These are phyloP conservation scores for Pseudonitzschia delicatissima DNA, from an alignment of 108 stramenopile species.

Conservation along the genomic window DNA sequence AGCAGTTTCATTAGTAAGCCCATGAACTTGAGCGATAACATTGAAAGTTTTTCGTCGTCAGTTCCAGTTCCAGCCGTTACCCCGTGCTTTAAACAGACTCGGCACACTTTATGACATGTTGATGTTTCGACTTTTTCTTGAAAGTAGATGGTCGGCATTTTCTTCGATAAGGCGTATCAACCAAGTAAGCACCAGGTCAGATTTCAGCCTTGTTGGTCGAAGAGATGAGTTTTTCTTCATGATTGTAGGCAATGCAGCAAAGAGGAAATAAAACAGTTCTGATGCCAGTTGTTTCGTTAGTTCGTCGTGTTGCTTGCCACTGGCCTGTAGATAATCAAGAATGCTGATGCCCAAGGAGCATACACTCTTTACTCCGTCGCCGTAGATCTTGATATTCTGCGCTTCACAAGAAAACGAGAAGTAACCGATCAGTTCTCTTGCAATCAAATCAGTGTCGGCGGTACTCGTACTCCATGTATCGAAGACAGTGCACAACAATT, in stretches of 20 bases:
- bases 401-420: background rate
- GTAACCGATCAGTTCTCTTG: background rate
- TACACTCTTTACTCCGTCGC: background rate
- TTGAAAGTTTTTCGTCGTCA: background rate
- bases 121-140: background rate
- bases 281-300: background rate
- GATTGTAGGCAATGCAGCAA: background rate
- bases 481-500: constrained; percentile 1
- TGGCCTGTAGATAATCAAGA: background rate
- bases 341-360: background rate
- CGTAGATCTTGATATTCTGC: background rate
- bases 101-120: constrained; percentile 11
- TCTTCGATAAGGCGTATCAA: background rate
- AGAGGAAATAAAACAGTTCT: constrained; percentile 4
- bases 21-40: constrained; percentile 12
- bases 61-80: background rate
- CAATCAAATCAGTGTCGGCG: background rate
- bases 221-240: background rate
- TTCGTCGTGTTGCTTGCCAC: background rate
- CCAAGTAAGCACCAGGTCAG: constrained; percentile 1
- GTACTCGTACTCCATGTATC: background rate
- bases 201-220: background rate
- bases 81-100: constrained; percentile 26
- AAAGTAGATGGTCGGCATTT: background rate
- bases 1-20: background rate